Base-by-base conservation (phyloP, 768 basidiomycete genomes). In the Sistotremastrum suecicum region DNA sequence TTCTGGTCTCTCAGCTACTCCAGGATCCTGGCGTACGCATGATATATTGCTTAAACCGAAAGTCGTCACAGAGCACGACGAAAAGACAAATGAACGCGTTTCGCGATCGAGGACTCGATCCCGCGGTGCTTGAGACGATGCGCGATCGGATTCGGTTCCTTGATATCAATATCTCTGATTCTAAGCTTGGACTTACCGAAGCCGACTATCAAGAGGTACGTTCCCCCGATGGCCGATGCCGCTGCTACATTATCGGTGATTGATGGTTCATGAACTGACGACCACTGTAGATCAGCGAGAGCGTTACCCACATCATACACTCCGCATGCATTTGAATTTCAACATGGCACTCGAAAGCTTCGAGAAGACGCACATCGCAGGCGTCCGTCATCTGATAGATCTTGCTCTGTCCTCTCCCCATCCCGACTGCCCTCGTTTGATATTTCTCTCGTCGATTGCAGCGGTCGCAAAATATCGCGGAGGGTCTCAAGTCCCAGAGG, bases 341-440 rank as follows among this genome's bases (percentile, higher is more conserved):
- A 51, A 51, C 44, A 34, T 41, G 41, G 36, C 44, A 3, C 43
- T 52, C 40, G 42, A 38, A 33, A 47, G 48, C 32, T 52, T 51
- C 39, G 51, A 52, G 38, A 40, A 37, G 6, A 46, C 47, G 5
- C 45, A 52, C 41, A 47, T 52, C 39, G 41, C 40, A 11, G 51
- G 51, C 39, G 37, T 51, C 10, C 46, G 51, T 29, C 43, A 52
- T 34, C 39, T 52, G n/a, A 35, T 52, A 28, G 46, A 52, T n/a
- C 48, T 52, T 34, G 32, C 46, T 5, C 41, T 52, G 3, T 36
- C 50, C 5, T 52, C 51, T 5, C 51, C 51, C 6, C 37, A 31
- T 11, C 28, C 11, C 4, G 42, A 33, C 20, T 20, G 20, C 20
- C 20, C 20, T 20, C 20, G 20, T 20, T 20, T 20, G 20, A 20